Percentiles rank a stretch among this genome's conserved stretches.
Conservation (phyloP, 2,329 filamentous ascomycete species). For the Lecanicillium sp. region DNA sequence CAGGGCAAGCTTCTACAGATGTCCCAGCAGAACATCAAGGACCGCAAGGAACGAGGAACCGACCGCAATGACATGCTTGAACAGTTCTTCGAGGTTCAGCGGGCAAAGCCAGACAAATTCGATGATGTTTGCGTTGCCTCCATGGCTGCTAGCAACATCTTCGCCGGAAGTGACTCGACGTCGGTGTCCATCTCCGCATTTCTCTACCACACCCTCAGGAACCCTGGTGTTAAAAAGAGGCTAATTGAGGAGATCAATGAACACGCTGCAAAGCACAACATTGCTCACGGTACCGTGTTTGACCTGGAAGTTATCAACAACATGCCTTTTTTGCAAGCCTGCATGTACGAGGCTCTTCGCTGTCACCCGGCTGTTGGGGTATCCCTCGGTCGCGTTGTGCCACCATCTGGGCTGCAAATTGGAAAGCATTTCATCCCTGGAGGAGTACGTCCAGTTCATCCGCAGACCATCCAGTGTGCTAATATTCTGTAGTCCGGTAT, state of each 20-base stretch:
- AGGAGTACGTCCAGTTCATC: neutral
- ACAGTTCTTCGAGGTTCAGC: neutral
- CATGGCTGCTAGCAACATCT: slow-evolving; percentile 20
- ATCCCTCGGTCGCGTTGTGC: slow-evolving; percentile 39
- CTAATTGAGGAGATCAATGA: slow-evolving; percentile 33
- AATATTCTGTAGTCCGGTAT: neutral
- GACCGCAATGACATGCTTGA: neutral
- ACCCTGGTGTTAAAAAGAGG: slow-evolving; percentile 24
- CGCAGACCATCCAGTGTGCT: neutral
- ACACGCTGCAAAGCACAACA: slow-evolving; percentile 14
- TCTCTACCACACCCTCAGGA: slow-evolving; percentile 24
- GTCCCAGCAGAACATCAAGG: neutral
- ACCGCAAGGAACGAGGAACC: neutral
- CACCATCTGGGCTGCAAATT: slow-evolving; percentile 35
- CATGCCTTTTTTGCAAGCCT: slow-evolving; percentile 42
- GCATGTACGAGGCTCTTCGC: slow-evolving; percentile 44
- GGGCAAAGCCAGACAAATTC: neutral
- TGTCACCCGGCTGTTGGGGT: slow-evolving; percentile 41
- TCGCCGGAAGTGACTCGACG: slow-evolving; percentile 32
- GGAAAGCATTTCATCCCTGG: slow-evolving; percentile 20
- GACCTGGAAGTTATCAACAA: slow-evolving; percentile 17
- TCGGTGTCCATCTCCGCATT: slow-evolving; percentile 27
- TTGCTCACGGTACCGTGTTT: slow-evolving; percentile 17
- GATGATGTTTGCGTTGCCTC: neutral
- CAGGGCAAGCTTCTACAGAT: neutral